Evolutionary conservation across 73 alveolate species (phyloP).

Genomic region (Effrenium voratum): DNA sequence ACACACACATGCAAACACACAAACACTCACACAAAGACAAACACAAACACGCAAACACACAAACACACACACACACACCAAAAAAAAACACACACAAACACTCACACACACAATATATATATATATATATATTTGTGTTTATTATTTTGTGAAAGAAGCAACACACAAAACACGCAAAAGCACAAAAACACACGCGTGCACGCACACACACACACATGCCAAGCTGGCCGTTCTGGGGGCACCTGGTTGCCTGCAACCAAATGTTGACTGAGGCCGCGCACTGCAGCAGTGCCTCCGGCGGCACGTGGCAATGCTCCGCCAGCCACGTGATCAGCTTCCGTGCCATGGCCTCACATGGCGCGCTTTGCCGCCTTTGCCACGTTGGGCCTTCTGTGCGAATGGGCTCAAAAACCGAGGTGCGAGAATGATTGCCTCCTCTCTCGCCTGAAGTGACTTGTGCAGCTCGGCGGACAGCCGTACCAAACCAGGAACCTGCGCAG

Average conservation of each 20-base stretch:
- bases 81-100: too few species aligned
- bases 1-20: too few species aligned
- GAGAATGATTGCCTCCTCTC: too few species aligned
- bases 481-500: conserved; percentile 40
- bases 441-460: conserved; percentile 18
- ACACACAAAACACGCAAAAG: not conserved
- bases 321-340: conserved; percentile 8
- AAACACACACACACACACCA: too few species aligned
- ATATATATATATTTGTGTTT: too few species aligned
- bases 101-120: too few species aligned
- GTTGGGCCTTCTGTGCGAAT: not conserved
- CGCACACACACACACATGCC: too few species aligned
- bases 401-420: too few species aligned
- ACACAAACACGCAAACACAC: too few species aligned
- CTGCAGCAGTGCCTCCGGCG: conserved; percentile 28
- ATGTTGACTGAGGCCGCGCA: not conserved
- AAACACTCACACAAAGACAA: too few species aligned
- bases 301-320: not conserved
- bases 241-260: not conserved
- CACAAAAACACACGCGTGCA: too few species aligned
- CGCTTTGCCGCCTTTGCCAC: not conserved
- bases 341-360: conserved; percentile 1
- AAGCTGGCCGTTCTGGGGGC: too few species aligned
- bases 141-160: not conserved
- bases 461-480: conserved; percentile 4